Evolutionary conservation across 106 monocot genomes (phyloP).

Genomic region (Dioscorea dumetorum): DNA sequence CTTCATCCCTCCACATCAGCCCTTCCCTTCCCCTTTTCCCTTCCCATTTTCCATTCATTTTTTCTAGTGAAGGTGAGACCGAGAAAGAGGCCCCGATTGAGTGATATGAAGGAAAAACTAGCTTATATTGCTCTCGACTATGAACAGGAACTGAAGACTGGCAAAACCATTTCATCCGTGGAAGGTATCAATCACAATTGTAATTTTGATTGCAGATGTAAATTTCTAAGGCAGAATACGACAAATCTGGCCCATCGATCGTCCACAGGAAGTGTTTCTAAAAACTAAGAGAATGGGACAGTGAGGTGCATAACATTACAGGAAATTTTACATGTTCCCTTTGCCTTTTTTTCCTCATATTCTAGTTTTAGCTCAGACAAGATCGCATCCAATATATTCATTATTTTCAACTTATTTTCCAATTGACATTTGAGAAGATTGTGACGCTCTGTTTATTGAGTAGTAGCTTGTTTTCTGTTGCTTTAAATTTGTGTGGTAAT

Average conservation of each 20-base stretch:
- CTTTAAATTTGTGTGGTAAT: background rate
- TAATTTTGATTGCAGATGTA: conserved; percentile 9
- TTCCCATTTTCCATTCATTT: too few relatives aligned
- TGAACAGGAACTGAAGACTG: too few relatives aligned
- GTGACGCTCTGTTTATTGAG: background rate
- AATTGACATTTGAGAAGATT: background rate
- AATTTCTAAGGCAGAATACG: conserved; percentile 20
- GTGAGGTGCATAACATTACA: background rate
- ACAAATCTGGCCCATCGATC: conserved; percentile 19
- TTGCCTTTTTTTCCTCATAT: background rate
- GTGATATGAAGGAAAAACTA: too few relatives aligned
- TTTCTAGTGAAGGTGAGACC: too few relatives aligned
- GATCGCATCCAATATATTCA: background rate
- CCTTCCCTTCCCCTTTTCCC: too few relatives aligned
- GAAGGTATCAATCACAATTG: too few relatives aligned
- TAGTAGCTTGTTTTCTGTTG: background rate
- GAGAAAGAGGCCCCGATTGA: too few relatives aligned
- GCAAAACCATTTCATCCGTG: too few relatives aligned
- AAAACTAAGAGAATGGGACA: background rate
- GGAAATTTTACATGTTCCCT: too few relatives aligned
- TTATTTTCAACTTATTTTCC: background rate
- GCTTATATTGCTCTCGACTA: too few relatives aligned
- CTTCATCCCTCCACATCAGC: too few relatives aligned
- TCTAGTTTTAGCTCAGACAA: background rate
- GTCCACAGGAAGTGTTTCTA: conserved; percentile 21